Evolutionary conservation across 495 filamentous ascomycete species (phyloP).

Genomic region (Tuber melanosporum): DNA sequence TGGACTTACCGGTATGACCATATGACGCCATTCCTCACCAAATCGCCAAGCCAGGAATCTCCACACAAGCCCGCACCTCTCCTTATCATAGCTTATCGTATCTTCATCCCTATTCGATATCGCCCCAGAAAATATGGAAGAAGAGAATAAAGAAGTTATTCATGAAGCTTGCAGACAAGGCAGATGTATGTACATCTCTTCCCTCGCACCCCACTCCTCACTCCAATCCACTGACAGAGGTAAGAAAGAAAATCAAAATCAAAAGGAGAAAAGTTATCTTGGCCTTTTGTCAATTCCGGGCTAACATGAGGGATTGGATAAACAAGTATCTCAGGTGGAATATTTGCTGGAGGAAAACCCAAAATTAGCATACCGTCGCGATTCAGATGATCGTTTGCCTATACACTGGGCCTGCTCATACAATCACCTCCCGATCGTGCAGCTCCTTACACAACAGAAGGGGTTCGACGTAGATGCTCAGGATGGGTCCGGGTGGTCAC

Average conservation of each 20-base stretch:
- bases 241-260: slow-evolving; percentile 22
- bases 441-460: slow-evolving; percentile 60
- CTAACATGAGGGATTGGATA: neutral
- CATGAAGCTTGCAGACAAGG: slow-evolving; percentile 88
- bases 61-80: neutral
- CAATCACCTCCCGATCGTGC: slow-evolving; percentile 68
- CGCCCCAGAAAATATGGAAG: slow-evolving; percentile 15
- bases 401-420: slow-evolving; percentile 93
- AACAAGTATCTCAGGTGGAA: slow-evolving; percentile 33
- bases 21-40: neutral
- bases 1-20: neutral
- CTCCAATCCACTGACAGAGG: slow-evolving; percentile 13
- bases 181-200: slow-evolving; percentile 54
- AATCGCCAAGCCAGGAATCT: neutral
- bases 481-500: slow-evolving; percentile 90
- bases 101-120: neutral
- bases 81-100: neutral
- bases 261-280: neutral
- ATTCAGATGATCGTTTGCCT: slow-evolving; percentile 84
- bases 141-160: slow-evolving; percentile 52
- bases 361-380: slow-evolving; percentile 64
- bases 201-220: neutral
- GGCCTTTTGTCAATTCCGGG: neutral
- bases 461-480: slow-evolving; percentile 77
- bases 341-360: slow-evolving; percentile 60